Base-by-base conservation (phyloP, 129 eudicot species). In the Pulicaria dysenterica region DNA sequence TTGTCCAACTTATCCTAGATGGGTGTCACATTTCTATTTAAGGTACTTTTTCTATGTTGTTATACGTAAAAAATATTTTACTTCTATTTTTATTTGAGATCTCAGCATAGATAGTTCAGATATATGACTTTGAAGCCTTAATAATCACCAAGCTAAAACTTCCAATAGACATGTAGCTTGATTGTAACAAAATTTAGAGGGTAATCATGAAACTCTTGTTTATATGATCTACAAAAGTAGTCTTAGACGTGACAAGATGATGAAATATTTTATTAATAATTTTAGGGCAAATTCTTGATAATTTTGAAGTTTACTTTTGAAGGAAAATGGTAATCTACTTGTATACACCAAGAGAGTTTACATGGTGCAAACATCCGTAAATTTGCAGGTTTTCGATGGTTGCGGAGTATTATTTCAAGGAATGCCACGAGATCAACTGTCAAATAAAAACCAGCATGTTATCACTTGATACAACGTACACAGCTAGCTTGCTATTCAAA, bases 401-500 rank as follows among this genome's bases (percentile, higher is more conserved):
- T 3, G 69, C 69, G 14, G 31, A 9, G 51, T 63, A 41, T 63
- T 8, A 19, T 63, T 63, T 40, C 11, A 6, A 7, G 39, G 44
- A 63, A 16, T 42, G 34, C 38, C 5, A 16, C 7, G 14, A 17
- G 13, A 63, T 44, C 42, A 40, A 17, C 6, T 63, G 69, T 63
- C 50, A 41, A 8, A 42, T 63, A 5, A 16, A 63, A 40, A n/a
- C 8, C 17, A 42, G 50, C 37, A 63, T 63, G 69, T 63, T 63
- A 63, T 63, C 69, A 42, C 38, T 63, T 17, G 69, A 51, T 7
- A 63, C 51, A 12, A 42, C 15, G 69, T 63, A 63, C 42, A 38
- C 37, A 16, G 50, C 51, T 63, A 63, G 51, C 69, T 63, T 63
- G 38, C 50, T 63, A 37, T 42, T 63, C 69, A 63, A 63, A 63